Evolutionary conservation across 1,284 basidiomycete genomes (phyloP), one percentile per base, ranked within the genome.

Genomic region (Papiliotrema fonsecae): DNA sequence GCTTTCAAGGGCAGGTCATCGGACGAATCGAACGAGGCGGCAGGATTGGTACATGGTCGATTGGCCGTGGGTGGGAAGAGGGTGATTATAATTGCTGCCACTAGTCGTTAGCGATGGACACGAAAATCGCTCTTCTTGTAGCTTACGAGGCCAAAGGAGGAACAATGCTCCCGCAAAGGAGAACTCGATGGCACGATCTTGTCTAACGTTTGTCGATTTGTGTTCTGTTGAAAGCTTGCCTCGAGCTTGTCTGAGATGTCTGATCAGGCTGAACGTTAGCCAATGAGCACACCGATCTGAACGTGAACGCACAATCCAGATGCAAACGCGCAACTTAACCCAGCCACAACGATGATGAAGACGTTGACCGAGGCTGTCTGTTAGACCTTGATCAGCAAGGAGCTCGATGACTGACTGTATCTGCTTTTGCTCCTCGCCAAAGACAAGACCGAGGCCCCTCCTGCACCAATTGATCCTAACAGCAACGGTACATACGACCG

Each of bases 81-180:
- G 11, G 66, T 67, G 53, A 59, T 62, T 25, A 60, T 43, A 31
- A 67, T 58, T 2, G 66, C 64, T 1, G 60, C 51, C 27, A 69
- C 61, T 66, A 44, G 11, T n/a, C 16, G 16, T 26, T 35, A 31
- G 48, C 31, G 47, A 24, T 41, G 31, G 13, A 13, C 10, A n/a
- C 14, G 6, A 42, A 42, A n/a, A 26, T 42, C 21, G 19, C 4
- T 4, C 7, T 24, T 18, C 35, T 6, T 6, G 6, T 18, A 40
- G 31, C 61, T 54, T 39, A 65, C 62, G 42, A 22, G 66, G 65
- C 66, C 66, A 69, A 9, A 65, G 54, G 5, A 67, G 27, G 52
- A 65, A 65, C 7, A 69, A 49, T 0, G 41, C 14, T 4, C 48
- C 42, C 2, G 60, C 58, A 0, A 39, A 24, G 25, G 40, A 55